Evolutionary conservation across 495 filamentous ascomycete species (phyloP).

Genomic region (Daldinia bambusicola): DNA sequence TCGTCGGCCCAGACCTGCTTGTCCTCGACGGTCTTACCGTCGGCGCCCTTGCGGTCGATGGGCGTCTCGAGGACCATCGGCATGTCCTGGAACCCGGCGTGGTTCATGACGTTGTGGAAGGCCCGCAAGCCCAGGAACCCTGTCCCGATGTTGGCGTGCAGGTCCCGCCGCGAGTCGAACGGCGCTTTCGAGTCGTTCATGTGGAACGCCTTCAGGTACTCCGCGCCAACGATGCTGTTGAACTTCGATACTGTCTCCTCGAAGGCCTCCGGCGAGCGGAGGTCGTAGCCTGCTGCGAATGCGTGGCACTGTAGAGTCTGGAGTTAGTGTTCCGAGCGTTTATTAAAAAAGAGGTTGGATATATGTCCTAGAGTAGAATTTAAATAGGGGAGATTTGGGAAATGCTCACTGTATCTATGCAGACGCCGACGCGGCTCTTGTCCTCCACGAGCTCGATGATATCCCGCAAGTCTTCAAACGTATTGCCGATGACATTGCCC

Average conservation of each 20-base stretch:
- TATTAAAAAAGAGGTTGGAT: too few relatives aligned
- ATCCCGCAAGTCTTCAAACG: slow-evolving; percentile 84
- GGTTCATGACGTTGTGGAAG: slow-evolving; percentile 92
- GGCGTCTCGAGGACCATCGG: slow-evolving; percentile 97
- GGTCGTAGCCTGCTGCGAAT: slow-evolving; percentile 92
- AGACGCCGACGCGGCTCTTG: slow-evolving; percentile 91
- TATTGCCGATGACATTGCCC: slow-evolving; percentile 85
- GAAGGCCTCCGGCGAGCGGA: slow-evolving; percentile 79
- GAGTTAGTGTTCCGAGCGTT: too few relatives aligned
- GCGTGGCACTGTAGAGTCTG: slow-evolving; percentile 71
- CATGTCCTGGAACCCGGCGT: slow-evolving; percentile 75
- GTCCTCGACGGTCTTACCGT: slow-evolving; percentile 72
- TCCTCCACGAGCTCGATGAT: slow-evolving; percentile 82
- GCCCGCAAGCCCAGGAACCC: slow-evolving; percentile 90
- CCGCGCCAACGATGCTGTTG: slow-evolving; percentile 78
- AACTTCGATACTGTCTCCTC: slow-evolving; percentile 76
- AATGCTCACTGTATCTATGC: slow-evolving; percentile 77
- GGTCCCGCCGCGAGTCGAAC: slow-evolving; percentile 76
- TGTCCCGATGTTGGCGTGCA: slow-evolving; percentile 94
- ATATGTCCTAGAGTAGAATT: too few relatives aligned
- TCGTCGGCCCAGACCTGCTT: slow-evolving; percentile 82
- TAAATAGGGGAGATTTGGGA: background rate
- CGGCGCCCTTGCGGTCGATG: slow-evolving; percentile 71
- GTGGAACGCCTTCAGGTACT: slow-evolving; percentile 86
- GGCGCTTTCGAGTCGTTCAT: slow-evolving; percentile 95